These are phyloP conservation scores for Blastocladiella britannica DNA, from an alignment of 192 early-diverging fungal genomes.

Conservation along the genomic window DNA sequence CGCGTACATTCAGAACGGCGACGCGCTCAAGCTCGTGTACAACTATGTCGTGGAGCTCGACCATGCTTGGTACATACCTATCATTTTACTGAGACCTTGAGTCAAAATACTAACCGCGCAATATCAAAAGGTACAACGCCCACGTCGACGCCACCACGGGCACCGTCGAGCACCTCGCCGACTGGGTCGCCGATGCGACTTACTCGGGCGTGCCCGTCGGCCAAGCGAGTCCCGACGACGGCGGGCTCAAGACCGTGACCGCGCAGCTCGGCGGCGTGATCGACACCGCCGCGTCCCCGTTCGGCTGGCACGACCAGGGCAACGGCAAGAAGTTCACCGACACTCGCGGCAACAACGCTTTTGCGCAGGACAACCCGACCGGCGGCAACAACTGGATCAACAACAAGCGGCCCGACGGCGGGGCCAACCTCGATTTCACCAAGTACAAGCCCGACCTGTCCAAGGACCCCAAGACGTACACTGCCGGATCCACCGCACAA, in stretches of 20 bases:
- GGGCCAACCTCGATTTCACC: conserved; percentile 12
- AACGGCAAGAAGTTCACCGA: conserved; percentile 23
- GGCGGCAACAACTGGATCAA: conserved; percentile 32
- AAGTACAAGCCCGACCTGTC: conserved; percentile 33
- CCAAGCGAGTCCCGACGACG: conserved; percentile 32
- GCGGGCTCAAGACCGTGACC: conserved; percentile 20
- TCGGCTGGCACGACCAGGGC: conserved; percentile 39
- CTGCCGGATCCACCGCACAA: conserved; percentile 42
- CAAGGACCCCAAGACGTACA: conserved; percentile 42
- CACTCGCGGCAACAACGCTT: conserved; percentile 83
- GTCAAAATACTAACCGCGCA: no score
- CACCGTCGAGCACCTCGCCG: conserved; percentile 42
- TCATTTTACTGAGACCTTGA: no score
- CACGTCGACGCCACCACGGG: conserved; percentile 40
- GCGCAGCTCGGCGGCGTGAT: conserved; percentile 28
- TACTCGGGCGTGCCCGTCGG: conserved; percentile 50
- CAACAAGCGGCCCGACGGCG: conserved; percentile 11
- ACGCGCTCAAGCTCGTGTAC: conserved; percentile 50
- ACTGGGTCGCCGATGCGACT: conserved; percentile 61
- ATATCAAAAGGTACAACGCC: conserved; percentile 60
- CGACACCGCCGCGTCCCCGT: conserved; percentile 30
- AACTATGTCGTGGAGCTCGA: conserved; percentile 56
- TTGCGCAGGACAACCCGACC: conserved; percentile 60
- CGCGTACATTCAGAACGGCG: conserved; percentile 41
- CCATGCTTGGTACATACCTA: conserved; percentile 63